Percentiles rank a stretch among this genome's conserved stretches.
Evolutionary conservation across 768 basidiomycete genomes (phyloP).

Genomic region (Rossbeevera mucosa): DNA sequence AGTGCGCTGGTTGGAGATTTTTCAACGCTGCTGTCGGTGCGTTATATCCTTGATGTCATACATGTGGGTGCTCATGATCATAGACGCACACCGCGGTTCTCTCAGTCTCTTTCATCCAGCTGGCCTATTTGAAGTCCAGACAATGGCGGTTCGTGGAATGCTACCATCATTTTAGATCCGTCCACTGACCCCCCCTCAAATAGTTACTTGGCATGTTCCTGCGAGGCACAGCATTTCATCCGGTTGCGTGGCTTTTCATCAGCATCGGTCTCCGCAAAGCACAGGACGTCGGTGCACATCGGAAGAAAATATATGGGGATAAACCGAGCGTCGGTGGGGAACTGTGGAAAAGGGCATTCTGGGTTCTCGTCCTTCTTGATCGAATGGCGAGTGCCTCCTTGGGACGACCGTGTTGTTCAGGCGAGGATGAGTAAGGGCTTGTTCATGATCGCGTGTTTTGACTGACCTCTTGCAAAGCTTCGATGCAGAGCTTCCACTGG

Average conservation of each 20-base stretch:
- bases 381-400: constrained; percentile 48
- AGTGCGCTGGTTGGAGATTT: constrained; percentile 56
- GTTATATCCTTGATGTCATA: constrained; percentile 9
- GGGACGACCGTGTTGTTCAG: constrained; percentile 52
- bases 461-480: constrained; percentile 48
- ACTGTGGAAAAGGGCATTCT: constrained; percentile 76
- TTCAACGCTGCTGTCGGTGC: constrained; percentile 52
- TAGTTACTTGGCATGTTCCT: constrained; percentile 56
- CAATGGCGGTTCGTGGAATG: constrained; percentile 41
- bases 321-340: constrained; percentile 55
- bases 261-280: constrained; percentile 57
- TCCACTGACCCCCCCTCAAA: constrained; percentile 9
- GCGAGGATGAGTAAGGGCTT: constrained; percentile 62
- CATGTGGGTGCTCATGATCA: constrained; percentile 4
- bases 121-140: constrained; percentile 60
- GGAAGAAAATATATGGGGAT: constrained; percentile 50
- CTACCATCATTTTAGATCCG: not conserved
- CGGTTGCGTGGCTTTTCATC: constrained; percentile 51
- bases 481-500: constrained; percentile 75
- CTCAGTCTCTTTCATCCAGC: constrained; percentile 53
- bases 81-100: constrained; percentile 50
- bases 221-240: constrained; percentile 43
- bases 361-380: constrained; percentile 62
- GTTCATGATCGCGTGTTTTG: not conserved
- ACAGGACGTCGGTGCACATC: constrained; percentile 75